phyloP scores from a whole-genome alignment of 2,329 filamentous ascomycete genomes.

The Lecanicillium sp. region DNA sequence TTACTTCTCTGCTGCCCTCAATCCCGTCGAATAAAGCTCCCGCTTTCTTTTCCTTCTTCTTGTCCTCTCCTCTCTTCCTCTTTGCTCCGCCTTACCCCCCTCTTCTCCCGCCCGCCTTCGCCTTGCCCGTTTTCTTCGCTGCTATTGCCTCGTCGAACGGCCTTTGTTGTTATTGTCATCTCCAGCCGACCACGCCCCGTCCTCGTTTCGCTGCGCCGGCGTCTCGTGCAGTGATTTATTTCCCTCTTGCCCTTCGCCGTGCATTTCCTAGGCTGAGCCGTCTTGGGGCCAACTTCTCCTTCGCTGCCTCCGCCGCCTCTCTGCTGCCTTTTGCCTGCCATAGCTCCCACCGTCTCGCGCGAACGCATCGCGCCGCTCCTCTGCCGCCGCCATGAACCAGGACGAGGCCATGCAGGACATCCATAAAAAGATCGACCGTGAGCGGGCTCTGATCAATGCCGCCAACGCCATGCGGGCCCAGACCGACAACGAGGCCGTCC shows the following conservation, averaged over 20 bases:
- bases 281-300: neutral
- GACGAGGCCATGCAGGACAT: constrained; percentile 68
- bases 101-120: constrained; percentile 8
- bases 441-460: constrained; percentile 89
- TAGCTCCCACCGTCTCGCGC: constrained; percentile 22
- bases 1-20: neutral
- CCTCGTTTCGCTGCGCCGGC: too few relatives aligned
- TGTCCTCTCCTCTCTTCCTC: constrained; percentile 4
- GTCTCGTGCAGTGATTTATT: too few relatives aligned
- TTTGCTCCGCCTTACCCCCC: constrained; percentile 3
- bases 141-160: constrained; percentile 1
- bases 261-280: neutral
- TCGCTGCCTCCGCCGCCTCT: neutral
- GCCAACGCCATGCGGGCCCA: constrained; percentile 93
- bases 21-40: neutral
- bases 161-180: neutral
- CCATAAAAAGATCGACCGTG: constrained; percentile 94
- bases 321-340: neutral
- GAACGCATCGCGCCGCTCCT: constrained; percentile 28
- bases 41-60: constrained; percentile 5
- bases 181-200: too few relatives aligned
- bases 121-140: constrained; percentile 3
- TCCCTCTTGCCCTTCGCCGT: neutral
- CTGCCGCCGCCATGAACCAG: constrained; percentile 50
- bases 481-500: constrained; percentile 86